These are phyloP conservation scores for Colletotrichum musae DNA, from an alignment of 2,329 filamentous ascomycete genomes.

Conservation along the genomic window DNA sequence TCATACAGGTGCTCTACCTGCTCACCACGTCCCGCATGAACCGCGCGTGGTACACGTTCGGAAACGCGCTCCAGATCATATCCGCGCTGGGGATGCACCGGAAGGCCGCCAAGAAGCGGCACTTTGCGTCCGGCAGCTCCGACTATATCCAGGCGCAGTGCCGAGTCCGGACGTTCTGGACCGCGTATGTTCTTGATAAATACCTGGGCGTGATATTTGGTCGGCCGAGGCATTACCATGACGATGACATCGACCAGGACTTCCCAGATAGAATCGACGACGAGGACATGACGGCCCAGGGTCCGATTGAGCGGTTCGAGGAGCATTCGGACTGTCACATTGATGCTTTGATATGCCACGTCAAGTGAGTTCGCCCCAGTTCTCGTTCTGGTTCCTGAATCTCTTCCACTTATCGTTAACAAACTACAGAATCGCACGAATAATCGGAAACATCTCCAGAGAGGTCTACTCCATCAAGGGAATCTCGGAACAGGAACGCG, in stretches of 20 bases:
- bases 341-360: slow-evolving; percentile 63
- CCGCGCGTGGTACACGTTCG: slow-evolving; percentile 73
- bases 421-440: slow-evolving; percentile 49
- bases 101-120: slow-evolving; percentile 51
- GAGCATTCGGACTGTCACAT: slow-evolving; percentile 62
- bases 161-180: slow-evolving; percentile 73
- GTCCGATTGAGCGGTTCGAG: slow-evolving; percentile 46
- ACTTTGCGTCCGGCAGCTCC: slow-evolving; percentile 16
- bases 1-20: slow-evolving; percentile 72
- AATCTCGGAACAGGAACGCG: slow-evolving; percentile 53
- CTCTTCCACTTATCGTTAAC: background rate
- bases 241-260: slow-evolving; percentile 75
- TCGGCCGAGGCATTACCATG: slow-evolving; percentile 71
- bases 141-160: slow-evolving; percentile 66
- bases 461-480: slow-evolving; percentile 57
- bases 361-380: slow-evolving; percentile 48
- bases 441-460: slow-evolving; percentile 56
- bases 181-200: slow-evolving; percentile 73
- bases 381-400: background rate
- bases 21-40: slow-evolving; percentile 72
- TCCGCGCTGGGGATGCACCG: slow-evolving; percentile 59
- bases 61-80: slow-evolving; percentile 67
- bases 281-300: slow-evolving; percentile 64
- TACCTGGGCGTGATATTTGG: slow-evolving; percentile 76
- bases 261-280: slow-evolving; percentile 69